These are phyloP conservation scores for Trichoderma gracile DNA, from an alignment of 2,329 filamentous ascomycete genomes.

Conservation along the genomic window DNA sequence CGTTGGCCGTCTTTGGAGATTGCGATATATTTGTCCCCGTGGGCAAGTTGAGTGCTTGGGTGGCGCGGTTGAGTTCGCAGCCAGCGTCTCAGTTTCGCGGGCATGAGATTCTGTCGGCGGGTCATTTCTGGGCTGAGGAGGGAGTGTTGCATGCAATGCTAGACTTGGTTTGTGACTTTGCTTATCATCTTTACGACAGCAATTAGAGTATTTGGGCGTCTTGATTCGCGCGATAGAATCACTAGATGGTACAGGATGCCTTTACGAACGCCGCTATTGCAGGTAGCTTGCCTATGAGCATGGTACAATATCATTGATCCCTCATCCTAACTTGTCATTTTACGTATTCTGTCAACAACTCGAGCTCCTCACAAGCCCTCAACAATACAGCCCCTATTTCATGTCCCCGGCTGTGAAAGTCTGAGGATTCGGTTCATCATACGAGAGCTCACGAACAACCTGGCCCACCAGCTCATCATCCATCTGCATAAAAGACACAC, in stretches of 20 bases:
- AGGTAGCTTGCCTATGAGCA: background rate
- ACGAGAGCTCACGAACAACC: conserved; percentile 2
- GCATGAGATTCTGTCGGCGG: conserved; percentile 53
- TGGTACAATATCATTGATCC: background rate
- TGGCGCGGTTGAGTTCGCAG: conserved; percentile 49
- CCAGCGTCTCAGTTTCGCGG: conserved; percentile 49
- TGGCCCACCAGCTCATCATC: conserved; percentile 27
- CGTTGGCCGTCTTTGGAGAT: conserved; percentile 73
- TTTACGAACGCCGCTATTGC: background rate
- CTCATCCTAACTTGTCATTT: background rate
- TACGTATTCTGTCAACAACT: background rate
- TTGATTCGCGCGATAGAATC: background rate
- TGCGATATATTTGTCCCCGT: conserved; percentile 71
- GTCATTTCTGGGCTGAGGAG: conserved; percentile 64
- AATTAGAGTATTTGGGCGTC: background rate
- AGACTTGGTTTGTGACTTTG: conserved; percentile 35
- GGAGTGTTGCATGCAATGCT: conserved; percentile 44
- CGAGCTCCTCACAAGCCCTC: background rate
- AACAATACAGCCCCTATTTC: background rate
- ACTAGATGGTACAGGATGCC: background rate
- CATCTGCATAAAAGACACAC: conserved; percentile 33
- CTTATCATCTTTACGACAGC: conserved; percentile 27
- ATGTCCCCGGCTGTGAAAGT: background rate
- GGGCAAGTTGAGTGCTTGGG: conserved; percentile 68
- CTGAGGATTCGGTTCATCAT: background rate